phyloP scores from a whole-genome alignment of 1,139 yeast species.

The Meyerozyma elateridarum region DNA sequence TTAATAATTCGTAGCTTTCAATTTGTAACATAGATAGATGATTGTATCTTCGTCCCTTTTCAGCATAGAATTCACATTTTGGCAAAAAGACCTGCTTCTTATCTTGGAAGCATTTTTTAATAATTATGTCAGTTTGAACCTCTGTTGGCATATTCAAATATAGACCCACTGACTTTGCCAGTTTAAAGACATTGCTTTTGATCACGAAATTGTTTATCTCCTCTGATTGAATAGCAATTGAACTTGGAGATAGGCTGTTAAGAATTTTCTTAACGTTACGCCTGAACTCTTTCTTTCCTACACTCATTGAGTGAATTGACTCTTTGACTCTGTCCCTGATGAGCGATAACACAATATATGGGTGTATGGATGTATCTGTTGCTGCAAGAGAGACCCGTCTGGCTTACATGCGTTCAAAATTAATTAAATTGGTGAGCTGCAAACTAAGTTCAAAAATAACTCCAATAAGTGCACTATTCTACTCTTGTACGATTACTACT shows the following conservation, averaged over 20 bases:
- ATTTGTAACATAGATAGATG: conserved; percentile 59
- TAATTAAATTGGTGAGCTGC: too few species aligned
- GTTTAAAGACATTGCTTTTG: background rate
- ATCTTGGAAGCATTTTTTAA: conserved; percentile 43
- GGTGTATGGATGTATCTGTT: too few species aligned
- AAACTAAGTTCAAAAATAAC: too few species aligned
- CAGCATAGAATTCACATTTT: conserved; percentile 27
- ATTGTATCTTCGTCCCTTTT: conserved; percentile 29
- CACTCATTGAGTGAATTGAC: too few species aligned
- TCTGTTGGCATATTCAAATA: conserved; percentile 70
- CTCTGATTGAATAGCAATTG: background rate
- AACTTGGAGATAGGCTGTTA: background rate
- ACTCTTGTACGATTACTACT: too few species aligned
- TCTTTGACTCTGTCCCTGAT: too few species aligned
- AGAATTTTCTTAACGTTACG: background rate
- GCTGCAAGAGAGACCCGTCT: too few species aligned
- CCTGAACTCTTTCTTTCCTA: background rate
- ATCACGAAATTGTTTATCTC: background rate
- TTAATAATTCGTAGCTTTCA: conserved; percentile 35
- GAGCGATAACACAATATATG: too few species aligned
- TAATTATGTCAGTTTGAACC: conserved; percentile 48
- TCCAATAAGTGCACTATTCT: too few species aligned
- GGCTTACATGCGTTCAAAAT: too few species aligned
- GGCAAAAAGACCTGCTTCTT: conserved; percentile 50
- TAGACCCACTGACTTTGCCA: conserved; percentile 49